Base-by-base conservation (phyloP, 2,329 filamentous ascomycete species). In the Aspergillus flavus region DNA sequence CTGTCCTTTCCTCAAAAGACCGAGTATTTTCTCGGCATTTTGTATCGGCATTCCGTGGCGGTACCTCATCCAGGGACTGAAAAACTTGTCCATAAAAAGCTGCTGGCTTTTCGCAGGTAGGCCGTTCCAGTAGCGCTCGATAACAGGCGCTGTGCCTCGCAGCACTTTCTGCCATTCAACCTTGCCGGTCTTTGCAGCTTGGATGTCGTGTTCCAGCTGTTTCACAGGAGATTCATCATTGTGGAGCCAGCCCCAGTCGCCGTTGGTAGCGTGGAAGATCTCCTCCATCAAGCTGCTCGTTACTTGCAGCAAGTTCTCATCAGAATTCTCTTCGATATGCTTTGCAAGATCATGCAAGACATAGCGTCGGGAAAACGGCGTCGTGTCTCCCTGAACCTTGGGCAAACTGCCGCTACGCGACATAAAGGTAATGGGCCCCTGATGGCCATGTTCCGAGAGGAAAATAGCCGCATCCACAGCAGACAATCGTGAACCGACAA, bases 221-320 rank as follows among this genome's bases (percentile, higher is more conserved):
- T 59, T 43, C 1, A 57, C 16, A 2, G 61, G 61, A 39, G 56
- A 60, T 4, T 36, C 61, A 21, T 64, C 45, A 12, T 58, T 62
- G 30, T 62, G 62, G 6, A 64, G 48, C 62, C 62, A 64, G 55
- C 54, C 53, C 62, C 62, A 64, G 39, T 64, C 62, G 10, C 55
- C 58, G 1, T 57, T 36, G 41, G 55, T 61, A n/a, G 53, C 48
- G 2, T 46, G 46, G 23, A 55, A 61, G 10, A 64, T 55, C 30
- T 64, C 62, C 21, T 64, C 62, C 59, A 64, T 61, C 5, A 64
- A 26, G 19, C 39, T 32, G n/a, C 59, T 61, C 3, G 54, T 64
- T 41, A 64, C 30, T n/a, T 57, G 46, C 30, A 60, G 45, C n/a
- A 64, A 41, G 14, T 34, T 57, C 16, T 61, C 59, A n/a, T 53